Base-by-base conservation (phyloP, 805 yeast species). In the Candida ipomoeae region DNA sequence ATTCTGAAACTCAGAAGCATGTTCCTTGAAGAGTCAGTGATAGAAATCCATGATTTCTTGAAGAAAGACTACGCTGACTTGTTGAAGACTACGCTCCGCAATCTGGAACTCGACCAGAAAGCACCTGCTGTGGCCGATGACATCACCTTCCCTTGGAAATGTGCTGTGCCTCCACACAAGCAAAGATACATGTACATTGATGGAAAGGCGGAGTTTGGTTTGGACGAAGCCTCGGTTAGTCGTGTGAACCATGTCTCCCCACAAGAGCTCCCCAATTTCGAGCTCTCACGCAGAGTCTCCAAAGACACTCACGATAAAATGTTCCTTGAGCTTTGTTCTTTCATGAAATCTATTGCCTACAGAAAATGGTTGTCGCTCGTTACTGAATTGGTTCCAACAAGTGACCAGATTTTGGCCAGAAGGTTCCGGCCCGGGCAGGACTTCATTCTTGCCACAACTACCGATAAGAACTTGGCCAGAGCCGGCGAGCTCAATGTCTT, bases 391-490 rank as follows among this genome's bases (percentile, higher is more conserved):
- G 66, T 78, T 2, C 82, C 86, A 7, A 69, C 82, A 3, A 78
- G 84, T 44, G 87, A 86, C 55, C 88, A 85, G 57, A 70, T 87
- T 1, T 63, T 91, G 23, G 79, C 88, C 6, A 79, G 99, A 61
- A 75, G 97, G 55, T 94, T 94, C 71, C 81, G 99, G 60, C 99
- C 97, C 1, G 99, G 98, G 3, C 84, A 81, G 29, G 99, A 94
- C 66, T 94, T 88, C 67, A 91, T 92, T 3, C 70, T 94, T 41
- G 99, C 99, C 0, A 88, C 98, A 0, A 70, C 81, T 2, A 69
- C 79, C 0, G 78, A 77, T 17, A 74, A 66, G 43, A 47, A 65
- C 3, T 48, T 70, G 45, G 71, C 71, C 20, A 47, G 77, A 53
- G 58, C 58, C 60, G 68, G 68, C 26, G 73, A 73, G 36, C 55